phyloP scores from a whole-genome alignment of 805 yeast species.

The Candida takata region DNA sequence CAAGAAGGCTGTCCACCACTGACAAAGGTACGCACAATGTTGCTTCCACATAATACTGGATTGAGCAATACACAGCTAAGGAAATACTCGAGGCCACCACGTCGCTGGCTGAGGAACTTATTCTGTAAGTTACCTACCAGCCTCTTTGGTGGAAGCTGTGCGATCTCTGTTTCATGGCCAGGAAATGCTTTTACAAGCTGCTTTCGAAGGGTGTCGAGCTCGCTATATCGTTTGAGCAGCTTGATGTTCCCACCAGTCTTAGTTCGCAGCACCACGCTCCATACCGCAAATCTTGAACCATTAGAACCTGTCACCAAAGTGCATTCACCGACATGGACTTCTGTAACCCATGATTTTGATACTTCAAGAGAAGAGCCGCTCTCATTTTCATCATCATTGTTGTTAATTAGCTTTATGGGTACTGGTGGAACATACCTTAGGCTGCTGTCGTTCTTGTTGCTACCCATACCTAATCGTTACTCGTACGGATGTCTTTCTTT shows the following conservation, averaged over 20 bases:
- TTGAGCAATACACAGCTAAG: slow-evolving; percentile 37
- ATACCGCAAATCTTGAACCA: slow-evolving; percentile 35
- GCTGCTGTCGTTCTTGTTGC: background rate
- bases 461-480: too few relatives aligned
- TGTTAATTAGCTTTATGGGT: slow-evolving; percentile 35
- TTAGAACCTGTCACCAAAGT: slow-evolving; percentile 32
- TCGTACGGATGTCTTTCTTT: too few relatives aligned
- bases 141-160: slow-evolving; percentile 40
- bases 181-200: slow-evolving; percentile 33
- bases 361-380: too few relatives aligned
- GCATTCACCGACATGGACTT: slow-evolving; percentile 32
- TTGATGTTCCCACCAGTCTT: slow-evolving; percentile 28
- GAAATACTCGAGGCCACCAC: slow-evolving; percentile 39
- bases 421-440: slow-evolving; percentile 29
- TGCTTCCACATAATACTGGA: slow-evolving; percentile 30
- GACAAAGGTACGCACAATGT: slow-evolving; percentile 27
- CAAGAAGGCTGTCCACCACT: too few relatives aligned
- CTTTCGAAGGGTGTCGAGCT: slow-evolving; percentile 43
- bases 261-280: slow-evolving; percentile 33
- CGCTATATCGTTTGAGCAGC: slow-evolving; percentile 56
- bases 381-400: too few relatives aligned
- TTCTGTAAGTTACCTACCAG: slow-evolving; percentile 19
- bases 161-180: slow-evolving; percentile 29
- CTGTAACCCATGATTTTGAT: slow-evolving; percentile 29
- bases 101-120: slow-evolving; percentile 31